Evolutionary conservation across 768 basidiomycete species (phyloP).

Genomic region (Boletus barrowsii): DNA sequence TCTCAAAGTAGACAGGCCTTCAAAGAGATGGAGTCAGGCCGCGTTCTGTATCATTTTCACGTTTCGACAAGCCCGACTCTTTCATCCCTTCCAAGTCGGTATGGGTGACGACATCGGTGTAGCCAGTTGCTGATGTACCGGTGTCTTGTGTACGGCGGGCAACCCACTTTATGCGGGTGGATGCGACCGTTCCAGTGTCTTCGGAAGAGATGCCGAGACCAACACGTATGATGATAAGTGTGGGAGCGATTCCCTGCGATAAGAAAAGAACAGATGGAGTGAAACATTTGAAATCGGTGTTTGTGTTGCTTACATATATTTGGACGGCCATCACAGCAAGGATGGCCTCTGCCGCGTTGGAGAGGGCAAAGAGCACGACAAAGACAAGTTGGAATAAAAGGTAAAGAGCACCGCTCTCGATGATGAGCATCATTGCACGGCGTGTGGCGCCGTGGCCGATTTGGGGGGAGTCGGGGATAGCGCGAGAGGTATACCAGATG

Average conservation of each 20-base stretch:
- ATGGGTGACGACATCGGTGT: constrained; percentile 16
- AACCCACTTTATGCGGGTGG: constrained; percentile 27
- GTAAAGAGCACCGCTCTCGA: constrained; percentile 42
- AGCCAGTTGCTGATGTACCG: constrained; percentile 16
- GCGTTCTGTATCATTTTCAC: neutral
- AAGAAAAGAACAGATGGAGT: neutral
- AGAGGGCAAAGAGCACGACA: constrained; percentile 36
- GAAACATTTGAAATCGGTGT: neutral
- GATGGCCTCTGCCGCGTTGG: constrained; percentile 35
- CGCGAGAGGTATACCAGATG: constrained; percentile 33
- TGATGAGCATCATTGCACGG: constrained; percentile 33
- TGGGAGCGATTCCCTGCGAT: constrained; percentile 33
- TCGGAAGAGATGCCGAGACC: constrained; percentile 31
- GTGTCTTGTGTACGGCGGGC: constrained; percentile 9
- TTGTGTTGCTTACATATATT: constrained; percentile 35
- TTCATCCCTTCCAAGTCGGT: constrained; percentile 21
- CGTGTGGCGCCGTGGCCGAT: constrained; percentile 15
- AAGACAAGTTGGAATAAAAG: constrained; percentile 40
- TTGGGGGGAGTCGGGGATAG: constrained; percentile 4
- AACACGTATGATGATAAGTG: constrained; percentile 36
- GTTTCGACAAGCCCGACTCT: neutral
- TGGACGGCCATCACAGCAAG: constrained; percentile 38
- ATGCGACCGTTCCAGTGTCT: constrained; percentile 10
- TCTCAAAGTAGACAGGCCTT: no score
- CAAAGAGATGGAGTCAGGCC: no score